Conservation (phyloP, 805 yeast genomes). For the Monosporozyma yasuniensis region DNA sequence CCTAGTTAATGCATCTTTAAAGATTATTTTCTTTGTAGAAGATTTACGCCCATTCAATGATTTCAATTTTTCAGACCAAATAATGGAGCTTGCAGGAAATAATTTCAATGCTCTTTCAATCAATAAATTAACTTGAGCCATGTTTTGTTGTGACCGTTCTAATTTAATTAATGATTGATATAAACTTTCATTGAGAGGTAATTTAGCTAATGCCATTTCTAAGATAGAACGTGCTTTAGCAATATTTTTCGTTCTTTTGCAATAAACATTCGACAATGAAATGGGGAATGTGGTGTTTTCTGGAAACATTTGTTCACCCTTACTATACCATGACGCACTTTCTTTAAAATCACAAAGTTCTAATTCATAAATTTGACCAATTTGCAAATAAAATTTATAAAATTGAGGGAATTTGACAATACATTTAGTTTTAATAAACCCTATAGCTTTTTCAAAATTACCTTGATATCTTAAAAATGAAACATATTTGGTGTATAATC, state of each 20-base stretch:
- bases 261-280: slow-evolving; percentile 40
- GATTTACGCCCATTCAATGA: slow-evolving; percentile 33
- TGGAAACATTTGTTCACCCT: slow-evolving; percentile 45
- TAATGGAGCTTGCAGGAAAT: slow-evolving; percentile 46
- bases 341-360: slow-evolving; percentile 25
- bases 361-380: slow-evolving; percentile 42
- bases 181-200: slow-evolving; percentile 41
- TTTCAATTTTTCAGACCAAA: slow-evolving; percentile 60
- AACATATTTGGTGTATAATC: slow-evolving; percentile 56
- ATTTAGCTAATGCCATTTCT: slow-evolving; percentile 53
- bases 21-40: slow-evolving; percentile 46
- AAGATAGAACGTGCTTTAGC: slow-evolving; percentile 63
- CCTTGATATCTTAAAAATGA: slow-evolving; percentile 39
- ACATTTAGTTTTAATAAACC: slow-evolving; percentile 36
- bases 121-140: slow-evolving; percentile 43
- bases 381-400: slow-evolving; percentile 51
- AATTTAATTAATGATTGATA: slow-evolving; percentile 51
- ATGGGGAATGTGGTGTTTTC: slow-evolving; percentile 45
- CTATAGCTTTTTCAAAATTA: slow-evolving; percentile 32
- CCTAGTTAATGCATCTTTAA: slow-evolving; percentile 60
- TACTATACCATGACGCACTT: slow-evolving; percentile 41
- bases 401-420: slow-evolving; percentile 40
- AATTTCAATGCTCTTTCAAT: slow-evolving; percentile 49
- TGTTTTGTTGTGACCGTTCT: slow-evolving; percentile 45
- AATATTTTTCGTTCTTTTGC: slow-evolving; percentile 30